A percentile compares a stretch with the other conserved stretches of the same genome.
Conservation (phyloP, 1,284 basidiomycete genomes). For the Malassezia cuniculi region DNA sequence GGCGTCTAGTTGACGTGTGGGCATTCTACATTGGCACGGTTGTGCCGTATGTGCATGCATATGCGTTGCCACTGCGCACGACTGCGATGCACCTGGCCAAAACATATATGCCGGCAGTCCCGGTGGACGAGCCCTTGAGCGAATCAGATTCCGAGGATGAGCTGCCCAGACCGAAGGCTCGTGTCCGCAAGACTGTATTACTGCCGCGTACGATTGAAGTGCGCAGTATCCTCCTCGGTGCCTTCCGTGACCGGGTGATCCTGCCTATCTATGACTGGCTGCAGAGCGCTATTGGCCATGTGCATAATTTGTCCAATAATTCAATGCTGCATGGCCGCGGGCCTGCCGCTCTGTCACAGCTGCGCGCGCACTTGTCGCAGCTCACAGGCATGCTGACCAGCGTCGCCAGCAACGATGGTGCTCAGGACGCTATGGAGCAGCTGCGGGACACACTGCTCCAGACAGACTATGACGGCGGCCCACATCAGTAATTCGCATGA, state of each 20-base stretch:
- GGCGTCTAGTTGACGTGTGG: constrained; percentile 74
- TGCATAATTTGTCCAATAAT: constrained; percentile 13
- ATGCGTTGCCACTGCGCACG: constrained; percentile 48
- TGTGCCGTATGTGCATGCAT: constrained; percentile 67
- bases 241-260: constrained; percentile 58
- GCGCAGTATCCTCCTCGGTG: constrained; percentile 61
- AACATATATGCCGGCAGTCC: constrained; percentile 1
- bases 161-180: not conserved
- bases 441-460: constrained; percentile 13
- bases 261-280: constrained; percentile 33
- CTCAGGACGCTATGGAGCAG: constrained; percentile 39
- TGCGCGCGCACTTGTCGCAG: constrained; percentile 31
- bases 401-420: constrained; percentile 40
- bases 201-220: constrained; percentile 55
- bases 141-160: not conserved
- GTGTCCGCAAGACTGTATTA: constrained; percentile 7
- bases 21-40: constrained; percentile 86
- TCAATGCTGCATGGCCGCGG: constrained; percentile 7
- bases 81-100: constrained; percentile 28
- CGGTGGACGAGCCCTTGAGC: not conserved
- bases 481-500: not conserved
- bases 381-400: constrained; percentile 38
- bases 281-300: constrained; percentile 19
- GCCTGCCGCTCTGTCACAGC: constrained; percentile 16
- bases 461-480: not conserved